Conservation (phyloP, 805 yeast genomes). For the Teunomyces aglyptinius region DNA sequence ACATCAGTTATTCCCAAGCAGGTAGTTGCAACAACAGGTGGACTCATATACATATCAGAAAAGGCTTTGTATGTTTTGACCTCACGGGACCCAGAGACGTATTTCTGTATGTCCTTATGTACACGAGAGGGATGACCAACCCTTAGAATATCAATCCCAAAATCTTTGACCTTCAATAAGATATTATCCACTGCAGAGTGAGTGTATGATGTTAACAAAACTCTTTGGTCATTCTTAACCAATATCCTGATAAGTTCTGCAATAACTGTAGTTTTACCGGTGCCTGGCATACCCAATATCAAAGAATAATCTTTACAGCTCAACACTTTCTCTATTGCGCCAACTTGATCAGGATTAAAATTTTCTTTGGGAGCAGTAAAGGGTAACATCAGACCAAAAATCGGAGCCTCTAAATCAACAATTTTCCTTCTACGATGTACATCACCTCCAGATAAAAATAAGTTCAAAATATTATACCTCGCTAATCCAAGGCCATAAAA, state of each 20-base stretch:
- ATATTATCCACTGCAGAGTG: slow-evolving; percentile 97
- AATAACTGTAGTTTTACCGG: slow-evolving; percentile 91
- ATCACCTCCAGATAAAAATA: slow-evolving; percentile 57
- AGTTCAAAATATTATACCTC: slow-evolving; percentile 67
- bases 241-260: slow-evolving; percentile 67
- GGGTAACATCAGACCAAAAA: slow-evolving; percentile 25
- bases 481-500: slow-evolving; percentile 74
- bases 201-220: slow-evolving; percentile 82
- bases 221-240: slow-evolving; percentile 58
- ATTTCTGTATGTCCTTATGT: slow-evolving; percentile 59
- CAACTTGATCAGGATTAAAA: slow-evolving; percentile 69
- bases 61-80: slow-evolving; percentile 47
- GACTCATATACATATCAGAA: slow-evolving; percentile 44
- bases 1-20: slow-evolving; percentile 74
- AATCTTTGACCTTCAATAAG: slow-evolving; percentile 58
- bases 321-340: slow-evolving; percentile 66
- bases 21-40: slow-evolving; percentile 84
- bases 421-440: slow-evolving; percentile 43
- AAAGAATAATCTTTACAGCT: slow-evolving; percentile 72
- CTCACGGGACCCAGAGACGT: slow-evolving; percentile 40
- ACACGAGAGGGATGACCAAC: slow-evolving; percentile 61
- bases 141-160: slow-evolving; percentile 51
- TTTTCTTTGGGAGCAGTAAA: slow-evolving; percentile 15
- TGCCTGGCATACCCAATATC: slow-evolving; percentile 97
- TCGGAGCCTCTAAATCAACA: slow-evolving; percentile 54